Conservation (phyloP, 164 flowering plant genomes). For the Magnolia changhungtana region DNA sequence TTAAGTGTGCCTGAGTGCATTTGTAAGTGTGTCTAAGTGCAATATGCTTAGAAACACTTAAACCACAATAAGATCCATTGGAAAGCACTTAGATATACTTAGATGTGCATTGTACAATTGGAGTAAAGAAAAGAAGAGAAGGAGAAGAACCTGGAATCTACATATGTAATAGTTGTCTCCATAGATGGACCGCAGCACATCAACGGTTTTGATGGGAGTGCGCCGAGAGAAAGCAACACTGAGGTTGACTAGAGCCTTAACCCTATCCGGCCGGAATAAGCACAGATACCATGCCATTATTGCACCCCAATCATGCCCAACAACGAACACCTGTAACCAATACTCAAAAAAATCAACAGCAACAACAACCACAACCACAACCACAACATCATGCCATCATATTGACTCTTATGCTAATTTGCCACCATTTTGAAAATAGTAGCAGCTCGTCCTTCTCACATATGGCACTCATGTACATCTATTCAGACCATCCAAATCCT, state of each 20-base stretch:
- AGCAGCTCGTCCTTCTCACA: too few species aligned
- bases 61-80: too few species aligned
- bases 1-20: too few species aligned
- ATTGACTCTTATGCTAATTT: too few species aligned
- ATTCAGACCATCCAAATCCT: too few species aligned
- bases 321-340: conserved; percentile 54
- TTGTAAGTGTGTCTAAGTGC: too few species aligned
- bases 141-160: conserved; percentile 64
- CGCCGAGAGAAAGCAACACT: conserved; percentile 50
- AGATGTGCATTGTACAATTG: background rate
- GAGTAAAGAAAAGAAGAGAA: background rate
- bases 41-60: too few species aligned
- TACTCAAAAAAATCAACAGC: background rate
- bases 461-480: too few species aligned
- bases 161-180: conserved; percentile 70
- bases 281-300: conserved; percentile 60
- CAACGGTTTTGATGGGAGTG: conserved; percentile 41
- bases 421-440: too few species aligned
- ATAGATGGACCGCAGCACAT: conserved; percentile 28
- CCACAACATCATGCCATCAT: too few species aligned
- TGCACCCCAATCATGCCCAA: conserved; percentile 86
- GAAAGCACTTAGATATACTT: too few species aligned
- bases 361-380: too few species aligned
- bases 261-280: conserved; percentile 61
- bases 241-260: conserved; percentile 60